A percentile compares a stretch with the other conserved stretches of the same genome.
Conservation (phyloP, 805 yeast species). For the Phaffomyces thermotolerans region DNA sequence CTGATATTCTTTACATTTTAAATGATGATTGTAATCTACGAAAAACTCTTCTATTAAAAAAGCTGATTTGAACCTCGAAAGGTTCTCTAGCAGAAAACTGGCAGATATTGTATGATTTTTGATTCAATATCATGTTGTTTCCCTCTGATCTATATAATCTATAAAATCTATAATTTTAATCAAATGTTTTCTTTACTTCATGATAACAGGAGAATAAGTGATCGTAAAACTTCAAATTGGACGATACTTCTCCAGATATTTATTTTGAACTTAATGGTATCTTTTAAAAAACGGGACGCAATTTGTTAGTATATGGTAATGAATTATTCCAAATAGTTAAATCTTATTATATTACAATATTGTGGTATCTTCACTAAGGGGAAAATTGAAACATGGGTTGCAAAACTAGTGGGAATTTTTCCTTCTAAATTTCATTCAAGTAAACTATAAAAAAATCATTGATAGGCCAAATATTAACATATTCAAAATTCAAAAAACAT, state of each 20-base stretch:
- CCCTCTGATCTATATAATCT: no score
- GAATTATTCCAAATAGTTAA: not conserved
- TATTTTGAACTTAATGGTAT: no score
- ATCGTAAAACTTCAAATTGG: no score
- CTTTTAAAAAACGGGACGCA: not conserved
- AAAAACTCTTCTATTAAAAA: no score
- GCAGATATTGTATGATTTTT: no score
- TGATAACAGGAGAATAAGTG: no score
- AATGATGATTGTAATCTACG: no score
- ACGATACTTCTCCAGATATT: no score
- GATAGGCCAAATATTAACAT: not conserved
- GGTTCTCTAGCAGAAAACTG: not conserved
- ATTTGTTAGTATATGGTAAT: not conserved
- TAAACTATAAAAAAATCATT: slow-evolving; percentile 3
- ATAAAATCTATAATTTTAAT: no score
- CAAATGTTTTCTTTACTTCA: no score
- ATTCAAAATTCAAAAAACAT: no score
- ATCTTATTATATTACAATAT: not conserved
- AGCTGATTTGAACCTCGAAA: not conserved
- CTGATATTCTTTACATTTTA: no score
- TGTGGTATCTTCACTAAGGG: not conserved
- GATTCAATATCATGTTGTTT: not conserved
- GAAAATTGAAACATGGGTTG: not conserved
- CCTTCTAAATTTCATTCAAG: slow-evolving; percentile 4
- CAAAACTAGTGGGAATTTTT: not conserved